Evolutionary conservation across 73 alveolate genomes (phyloP).

Genomic region (Tetrahymena borealis): DNA sequence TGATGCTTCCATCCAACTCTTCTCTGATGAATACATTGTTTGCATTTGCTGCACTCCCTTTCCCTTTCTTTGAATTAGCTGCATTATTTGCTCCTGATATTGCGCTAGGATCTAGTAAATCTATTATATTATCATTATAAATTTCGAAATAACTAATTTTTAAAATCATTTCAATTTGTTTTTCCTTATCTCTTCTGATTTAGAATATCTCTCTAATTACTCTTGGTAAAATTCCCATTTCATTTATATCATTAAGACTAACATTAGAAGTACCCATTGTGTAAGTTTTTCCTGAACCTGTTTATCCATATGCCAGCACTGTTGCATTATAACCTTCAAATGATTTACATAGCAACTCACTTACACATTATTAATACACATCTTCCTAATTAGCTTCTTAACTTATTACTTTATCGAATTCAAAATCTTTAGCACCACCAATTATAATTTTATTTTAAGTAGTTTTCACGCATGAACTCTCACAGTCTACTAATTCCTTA

Average conservation of each 20-base stretch:
- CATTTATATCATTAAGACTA: slow-evolving; percentile 57
- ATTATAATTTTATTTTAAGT: slow-evolving; percentile 51
- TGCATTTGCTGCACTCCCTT: slow-evolving; percentile 56
- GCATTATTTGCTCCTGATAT: slow-evolving; percentile 40
- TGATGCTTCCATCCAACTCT: slow-evolving; percentile 72
- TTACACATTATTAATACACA: slow-evolving; percentile 72
- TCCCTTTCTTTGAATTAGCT: slow-evolving; percentile 63
- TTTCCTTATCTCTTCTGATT: slow-evolving; percentile 69
- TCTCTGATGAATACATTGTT: slow-evolving; percentile 57
- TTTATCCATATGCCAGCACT: slow-evolving; percentile 95
- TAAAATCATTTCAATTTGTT: slow-evolving; percentile 63
- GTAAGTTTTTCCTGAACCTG: slow-evolving; percentile 97
- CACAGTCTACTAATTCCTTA: slow-evolving; percentile 61
- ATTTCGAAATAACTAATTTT: slow-evolving; percentile 88
- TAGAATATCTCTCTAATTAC: slow-evolving; percentile 76
- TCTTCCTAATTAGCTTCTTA: slow-evolving; percentile 71
- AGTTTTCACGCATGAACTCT: slow-evolving; percentile 42
- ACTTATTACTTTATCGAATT: slow-evolving; percentile 86
- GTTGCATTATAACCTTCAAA: slow-evolving; percentile 95
- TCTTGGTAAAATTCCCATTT: slow-evolving; percentile 91
- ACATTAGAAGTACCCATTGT: slow-evolving; percentile 94
- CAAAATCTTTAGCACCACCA: slow-evolving; percentile 63
- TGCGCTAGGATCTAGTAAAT: slow-evolving; percentile 69
- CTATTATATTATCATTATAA: slow-evolving; percentile 92
- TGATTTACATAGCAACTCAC: slow-evolving; percentile 73